Evolutionary conservation across 2,329 filamentous ascomycete genomes (phyloP), one percentile per base, ranked within the genome.

Genomic region (Clonostachys solani): DNA sequence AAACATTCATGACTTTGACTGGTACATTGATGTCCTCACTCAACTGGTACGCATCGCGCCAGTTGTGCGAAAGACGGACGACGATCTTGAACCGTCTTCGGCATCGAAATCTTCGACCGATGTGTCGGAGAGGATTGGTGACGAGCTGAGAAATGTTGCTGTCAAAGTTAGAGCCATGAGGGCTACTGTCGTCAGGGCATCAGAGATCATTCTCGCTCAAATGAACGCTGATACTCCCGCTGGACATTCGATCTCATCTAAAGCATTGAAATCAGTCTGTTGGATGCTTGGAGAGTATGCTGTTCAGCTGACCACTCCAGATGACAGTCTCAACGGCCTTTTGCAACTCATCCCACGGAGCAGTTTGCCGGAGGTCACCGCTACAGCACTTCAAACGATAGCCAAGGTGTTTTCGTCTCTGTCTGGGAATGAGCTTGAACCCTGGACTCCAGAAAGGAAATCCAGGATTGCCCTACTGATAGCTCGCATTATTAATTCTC

Each of bases 231-330:
- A 78, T 37, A 70, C 74, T 0, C 73, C 79, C 1, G 60, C 74
- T 18, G 76, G 80, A 12, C 87, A 77, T 57, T 70, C 69, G 52
- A 77, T 80, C 51, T 80, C 68, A 50, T 81, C 70, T 50, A 84
- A 84, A 10, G 85, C 90, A 3, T 72, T 99, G 4, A 83, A 83
- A 44, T 86, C 89, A 9, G 78, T 89, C 10, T 81, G 86, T 4
- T 99, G 92, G 89, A 78, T 96, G 33, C 81, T 89, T 23, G 94
- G 94, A 44, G 94, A 99, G 69, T 97, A 89, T 64, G 82, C 90
- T 6, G 72, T 77, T n/a, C 79, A 86, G 55, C 72, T 96, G 10
- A 71, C 79, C 3, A 79, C 81, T 13, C 81, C 91, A 3, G 83
- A 89, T 43, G 84, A 85, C 48, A 83, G 86, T 1, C 72, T 99